phyloP scores from a whole-genome alignment of 129 eudicot genomes.

The Flaveria sonorensis region DNA sequence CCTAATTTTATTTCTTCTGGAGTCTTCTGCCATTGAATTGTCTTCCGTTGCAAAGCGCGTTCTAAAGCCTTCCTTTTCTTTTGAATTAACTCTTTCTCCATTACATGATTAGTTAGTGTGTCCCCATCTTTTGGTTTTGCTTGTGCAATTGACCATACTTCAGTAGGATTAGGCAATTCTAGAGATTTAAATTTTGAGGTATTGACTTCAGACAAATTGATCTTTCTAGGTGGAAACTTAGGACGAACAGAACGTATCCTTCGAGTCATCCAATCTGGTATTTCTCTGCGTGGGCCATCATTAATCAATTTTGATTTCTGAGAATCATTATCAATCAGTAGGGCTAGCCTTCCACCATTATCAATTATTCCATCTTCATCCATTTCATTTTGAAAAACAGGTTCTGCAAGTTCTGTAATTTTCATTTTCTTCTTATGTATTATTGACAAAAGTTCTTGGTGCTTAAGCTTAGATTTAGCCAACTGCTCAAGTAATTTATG shows the following conservation, averaged over 20 bases:
- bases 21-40: constrained; percentile 53
- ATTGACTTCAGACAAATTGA: constrained; percentile 31
- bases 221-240: constrained; percentile 62
- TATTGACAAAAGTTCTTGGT: constrained; percentile 45
- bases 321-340: constrained; percentile 51
- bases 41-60: constrained; percentile 54
- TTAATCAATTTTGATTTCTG: constrained; percentile 51
- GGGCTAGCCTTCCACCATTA: constrained; percentile 62
- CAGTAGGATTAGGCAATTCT: constrained; percentile 53
- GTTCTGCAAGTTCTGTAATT: constrained; percentile 44
- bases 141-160: constrained; percentile 66
- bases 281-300: constrained; percentile 67
- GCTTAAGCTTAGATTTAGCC: constrained; percentile 44
- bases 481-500: constrained; percentile 47
- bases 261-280: constrained; percentile 70
- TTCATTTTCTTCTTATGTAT: constrained; percentile 49
- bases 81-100: constrained; percentile 54
- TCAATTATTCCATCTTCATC: constrained; percentile 42
- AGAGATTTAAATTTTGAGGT: constrained; percentile 46
- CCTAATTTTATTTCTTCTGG: constrained; percentile 62
- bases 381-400: constrained; percentile 32
- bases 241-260: constrained; percentile 52
- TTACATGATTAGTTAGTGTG: constrained; percentile 43
- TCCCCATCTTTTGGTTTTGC: constrained; percentile 56
- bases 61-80: constrained; percentile 73